Base-by-base conservation (phyloP, 768 basidiomycete genomes). In the Amyloporia xantha region DNA sequence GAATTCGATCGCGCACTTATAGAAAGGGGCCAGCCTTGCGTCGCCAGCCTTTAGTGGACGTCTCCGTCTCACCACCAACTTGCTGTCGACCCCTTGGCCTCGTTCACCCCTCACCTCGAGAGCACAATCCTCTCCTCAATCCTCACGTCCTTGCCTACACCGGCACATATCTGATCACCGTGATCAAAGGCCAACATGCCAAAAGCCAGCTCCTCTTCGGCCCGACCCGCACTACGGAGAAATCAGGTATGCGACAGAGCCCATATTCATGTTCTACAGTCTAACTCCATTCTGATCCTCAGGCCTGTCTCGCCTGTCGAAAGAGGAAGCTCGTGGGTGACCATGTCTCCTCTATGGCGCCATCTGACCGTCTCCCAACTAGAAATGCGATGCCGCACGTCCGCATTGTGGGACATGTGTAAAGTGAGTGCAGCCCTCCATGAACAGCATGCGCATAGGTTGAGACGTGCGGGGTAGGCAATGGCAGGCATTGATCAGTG, bases 331-430 rank as follows among this genome's bases (percentile, higher is more conserved):
- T 91, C 58, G 89, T 90, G 67, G 51, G 83, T 70, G 37, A 10
- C n/a, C 27, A 17, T 20, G 15, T 46, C 21, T n/a, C n/a, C 11
- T 19, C 35, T 47, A 12, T 47, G 19, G 28, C 24, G 26, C 38
- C 33, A 47, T 26, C 41, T 50, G 30, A 52, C 20, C 49, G 21
- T 53, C 27, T 23, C 15, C 21, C 24, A 20, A 58, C 33, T 40
- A 91, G 88, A 91, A 90, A 85, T 92, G 89, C 56, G 89, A 92
- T 66, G 89, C 89, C 36, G 77, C 82, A 36, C 82, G 90, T 54
- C 89, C 89, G 11, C 86, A 91, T 63, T 92, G 89, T 62, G 76
- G 80, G 36, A 90, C 89, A 45, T 91, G 89, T 59, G 77, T 88
- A 51, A 90, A 84, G 87, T 88, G 57, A 59, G 81, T 74, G 15